Conservation (phyloP, 305 asterid species). For the Fraxinus greggii region DNA sequence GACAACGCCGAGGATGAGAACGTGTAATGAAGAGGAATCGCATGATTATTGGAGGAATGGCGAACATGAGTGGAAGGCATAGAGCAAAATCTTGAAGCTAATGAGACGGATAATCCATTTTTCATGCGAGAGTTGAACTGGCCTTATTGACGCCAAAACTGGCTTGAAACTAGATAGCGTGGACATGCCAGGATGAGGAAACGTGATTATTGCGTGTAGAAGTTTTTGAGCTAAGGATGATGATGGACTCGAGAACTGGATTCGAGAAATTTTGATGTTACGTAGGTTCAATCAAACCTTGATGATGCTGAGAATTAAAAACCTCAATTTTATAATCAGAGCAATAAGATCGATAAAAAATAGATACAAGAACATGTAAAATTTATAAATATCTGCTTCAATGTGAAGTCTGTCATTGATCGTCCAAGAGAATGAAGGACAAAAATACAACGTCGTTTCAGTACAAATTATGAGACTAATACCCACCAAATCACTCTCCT, state of each 20-base stretch:
- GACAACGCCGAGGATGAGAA: not conserved
- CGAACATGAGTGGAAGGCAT: not conserved
- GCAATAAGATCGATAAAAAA: not conserved
- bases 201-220: not conserved
- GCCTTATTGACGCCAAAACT: not conserved
- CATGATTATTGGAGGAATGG: not conserved
- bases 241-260: not conserved
- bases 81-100: not conserved
- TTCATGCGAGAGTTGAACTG: not conserved
- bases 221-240: not conserved
- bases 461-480: not conserved
- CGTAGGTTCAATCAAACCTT: not conserved
- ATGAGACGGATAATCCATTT: not conserved
- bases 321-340: not conserved
- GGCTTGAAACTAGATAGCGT: not conserved
- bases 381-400: not conserved
- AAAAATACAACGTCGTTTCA: slow-evolving; percentile 16
- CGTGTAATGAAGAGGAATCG: not conserved
- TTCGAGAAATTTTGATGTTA: too few species aligned
- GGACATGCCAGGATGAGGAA: not conserved
- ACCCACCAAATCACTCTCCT: not conserved
- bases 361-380: not conserved
- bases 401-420: not conserved
- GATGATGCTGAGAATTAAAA: not conserved
- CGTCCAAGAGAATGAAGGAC: not conserved